These are phyloP conservation scores for Ceratorhiza oryzae-sativae DNA, from an alignment of 1,284 basidiomycete species.

Conservation along the genomic window DNA sequence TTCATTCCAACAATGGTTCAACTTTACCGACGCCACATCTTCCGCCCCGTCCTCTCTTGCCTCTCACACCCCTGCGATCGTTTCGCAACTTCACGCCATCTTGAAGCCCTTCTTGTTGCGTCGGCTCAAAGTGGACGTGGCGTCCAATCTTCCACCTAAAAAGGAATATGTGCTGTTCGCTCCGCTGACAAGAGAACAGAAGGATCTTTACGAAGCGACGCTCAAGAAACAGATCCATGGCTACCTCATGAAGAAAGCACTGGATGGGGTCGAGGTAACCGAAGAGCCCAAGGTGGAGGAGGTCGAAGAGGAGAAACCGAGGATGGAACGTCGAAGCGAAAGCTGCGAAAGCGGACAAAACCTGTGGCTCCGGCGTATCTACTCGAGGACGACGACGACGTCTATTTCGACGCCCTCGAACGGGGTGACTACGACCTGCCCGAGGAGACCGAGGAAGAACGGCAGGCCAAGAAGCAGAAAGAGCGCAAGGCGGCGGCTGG, in stretches of 20 bases:
- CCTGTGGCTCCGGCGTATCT: conserved; percentile 24
- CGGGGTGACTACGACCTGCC: conserved; percentile 52
- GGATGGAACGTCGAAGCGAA: conserved; percentile 50
- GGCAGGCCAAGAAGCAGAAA: conserved; percentile 50
- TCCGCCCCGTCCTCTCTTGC: conserved; percentile 57
- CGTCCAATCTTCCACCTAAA: conserved; percentile 81
- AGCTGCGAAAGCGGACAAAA: conserved; percentile 52
- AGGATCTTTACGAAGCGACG: conserved; percentile 83
- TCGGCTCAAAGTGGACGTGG: conserved; percentile 91
- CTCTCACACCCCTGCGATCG: conserved; percentile 69
- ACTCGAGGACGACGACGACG: conserved; percentile 69
- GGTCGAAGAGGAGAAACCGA: conserved; percentile 43
- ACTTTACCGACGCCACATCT: conserved; percentile 46
- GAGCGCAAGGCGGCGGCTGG: conserved; percentile 47
- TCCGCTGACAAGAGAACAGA: conserved; percentile 82
- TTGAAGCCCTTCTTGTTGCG: conserved; percentile 96
- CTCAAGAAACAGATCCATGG: conserved; percentile 70
- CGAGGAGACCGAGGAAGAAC: conserved; percentile 49
- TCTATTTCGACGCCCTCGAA: conserved; percentile 72
- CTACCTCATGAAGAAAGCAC: conserved; percentile 64
- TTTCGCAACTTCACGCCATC: conserved; percentile 85
- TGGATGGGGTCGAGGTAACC: conserved; percentile 42
- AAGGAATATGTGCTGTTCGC: conserved; percentile 97
- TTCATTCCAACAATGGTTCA: conserved; percentile 89
- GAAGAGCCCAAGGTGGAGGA: conserved; percentile 49